Base-by-base conservation (phyloP, 306 rosid genomes). In the Acmispon strigosus region DNA sequence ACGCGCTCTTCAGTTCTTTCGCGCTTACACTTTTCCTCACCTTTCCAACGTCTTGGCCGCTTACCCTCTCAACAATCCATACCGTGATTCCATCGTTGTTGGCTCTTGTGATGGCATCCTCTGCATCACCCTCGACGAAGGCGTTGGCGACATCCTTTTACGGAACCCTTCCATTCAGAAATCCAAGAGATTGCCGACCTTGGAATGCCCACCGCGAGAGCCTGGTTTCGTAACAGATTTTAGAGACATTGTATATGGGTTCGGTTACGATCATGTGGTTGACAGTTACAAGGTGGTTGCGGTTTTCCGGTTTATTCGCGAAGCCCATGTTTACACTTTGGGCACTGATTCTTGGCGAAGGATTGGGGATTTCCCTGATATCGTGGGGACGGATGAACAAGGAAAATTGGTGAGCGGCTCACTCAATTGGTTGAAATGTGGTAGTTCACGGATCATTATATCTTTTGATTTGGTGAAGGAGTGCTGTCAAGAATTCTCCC, bases 391-490 rank as follows among this genome's bases (percentile, higher is more conserved):
- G n/a, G 20, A 16, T 7, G 76, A 24, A 3, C 16, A 44, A 0
- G 80, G 70, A 4, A 73, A 27, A 72, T 83, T 66, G 0, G 84
- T 79, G 8, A 66, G 65, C 55, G 81, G 86, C 14, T 48, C 81
- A 0, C 37, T 83, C 56, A 78, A 75, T 37, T 83, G 83, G 83
- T 29, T 22, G 37, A 5, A 0, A 5, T 7, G 0, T 32, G 37
- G 37, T 32, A 6, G 3, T 63, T 11, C 51, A 0, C 1, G 76
- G 76, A 24, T 17, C 6, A 48, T 82, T 14, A 27, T 82, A 59
- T 78, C 83, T 66, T 78, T 82, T 45, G 79, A 82, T 78, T 47
- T 83, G 52, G 64, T 66, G 13, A 70, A 47, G 5, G 86, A 83
- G 71, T 13, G 66, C 0, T 83, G 53, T 61, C 76, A 7, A 24